Evolutionary conservation across 2,329 filamentous ascomycete genomes (phyloP), one percentile per base, ranked within the genome.

Genomic region (Allantophomopsis lycopodina): DNA sequence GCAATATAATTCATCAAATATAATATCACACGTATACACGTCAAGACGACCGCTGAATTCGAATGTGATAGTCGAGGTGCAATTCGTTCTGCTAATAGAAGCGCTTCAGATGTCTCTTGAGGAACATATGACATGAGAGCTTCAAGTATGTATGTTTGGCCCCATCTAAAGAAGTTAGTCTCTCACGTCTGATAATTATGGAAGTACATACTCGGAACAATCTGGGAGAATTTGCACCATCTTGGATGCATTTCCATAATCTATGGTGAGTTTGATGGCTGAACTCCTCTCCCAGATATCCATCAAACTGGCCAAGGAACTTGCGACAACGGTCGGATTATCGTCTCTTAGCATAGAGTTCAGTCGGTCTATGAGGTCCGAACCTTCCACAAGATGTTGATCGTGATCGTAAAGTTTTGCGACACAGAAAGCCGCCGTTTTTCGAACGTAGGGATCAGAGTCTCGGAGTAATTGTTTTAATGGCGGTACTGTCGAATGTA

Each of bases 1-100:
- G 82, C 73, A 52, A 98, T 95, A 63, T 98, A 98, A 65, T 98
- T 98, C 85, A 96, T 91, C 42, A 98, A 71, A 56, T 98, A 98
- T 38, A 98, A 73, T 30, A 98, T 88, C 32, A 98, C 91, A 42
- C 91, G 79, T 53, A 95, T 94, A 57, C 87, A 95, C 4, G 91
- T 96, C 42, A 98, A 70, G 3, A 96, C 91, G 23, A 98, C 91
- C 0, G 91, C 83, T 10, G 91, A 95, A 60, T 98, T 98, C 32
- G 87, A 91, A 60, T 98, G 91, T 18, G 91, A 96, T 21, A 98
- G 71, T 13, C 91, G 84, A n/a, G 91, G 91, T 1, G 89, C 76
- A 55, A 98, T 93, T 45, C 91, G 79, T 60, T 98, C 91, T 10
- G 91, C 91, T 32, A 98, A 71, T 13, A 98, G 69, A 6, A 86